Percentiles rank a stretch among this genome's conserved stretches.
These are phyloP conservation scores for Tephrocybe rancida DNA, from an alignment of 768 basidiomycete genomes.

Conservation along the genomic window DNA sequence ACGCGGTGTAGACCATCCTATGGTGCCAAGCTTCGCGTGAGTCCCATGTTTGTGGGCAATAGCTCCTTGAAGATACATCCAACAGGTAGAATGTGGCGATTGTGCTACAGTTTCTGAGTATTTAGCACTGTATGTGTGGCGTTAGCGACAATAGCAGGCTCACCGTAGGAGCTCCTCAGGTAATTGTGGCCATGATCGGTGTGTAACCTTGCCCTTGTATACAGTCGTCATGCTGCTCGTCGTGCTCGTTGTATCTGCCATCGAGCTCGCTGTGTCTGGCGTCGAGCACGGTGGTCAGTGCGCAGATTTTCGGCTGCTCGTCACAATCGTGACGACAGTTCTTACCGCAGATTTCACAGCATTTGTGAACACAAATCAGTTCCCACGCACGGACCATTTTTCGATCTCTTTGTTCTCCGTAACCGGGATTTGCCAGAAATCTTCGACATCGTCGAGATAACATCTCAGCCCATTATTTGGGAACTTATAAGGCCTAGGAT, in stretches of 20 bases:
- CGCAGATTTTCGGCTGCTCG: conserved; percentile 38
- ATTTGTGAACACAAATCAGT: conserved; percentile 23
- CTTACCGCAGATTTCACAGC: conserved; percentile 31
- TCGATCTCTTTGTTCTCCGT: conserved; percentile 9
- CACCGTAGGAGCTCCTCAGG: conserved; percentile 65
- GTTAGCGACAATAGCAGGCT: conserved; percentile 23
- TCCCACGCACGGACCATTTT: conserved; percentile 47
- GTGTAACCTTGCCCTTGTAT: conserved; percentile 62
- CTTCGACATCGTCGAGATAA: neutral
- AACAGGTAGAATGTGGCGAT: conserved; percentile 63
- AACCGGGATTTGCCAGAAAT: neutral
- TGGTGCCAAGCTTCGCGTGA: conserved; percentile 58
- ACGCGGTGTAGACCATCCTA: conserved; percentile 59
- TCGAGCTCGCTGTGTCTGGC: conserved; percentile 21
- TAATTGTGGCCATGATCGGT: conserved; percentile 63
- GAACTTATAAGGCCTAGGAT: too few species aligned
- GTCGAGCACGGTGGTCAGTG: conserved; percentile 44
- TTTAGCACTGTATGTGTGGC: conserved; percentile 34
- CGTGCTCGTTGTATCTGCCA: conserved; percentile 27
- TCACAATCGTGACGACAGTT: conserved; percentile 34
- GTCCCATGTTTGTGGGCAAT: conserved; percentile 53
- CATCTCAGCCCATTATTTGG: neutral
- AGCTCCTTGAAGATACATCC: conserved; percentile 42
- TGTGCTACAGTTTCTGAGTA: conserved; percentile 35
- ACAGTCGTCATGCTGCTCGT: conserved; percentile 28